phyloP scores from a whole-genome alignment of 495 filamentous ascomycete species.

The Aspergillus campestris region DNA sequence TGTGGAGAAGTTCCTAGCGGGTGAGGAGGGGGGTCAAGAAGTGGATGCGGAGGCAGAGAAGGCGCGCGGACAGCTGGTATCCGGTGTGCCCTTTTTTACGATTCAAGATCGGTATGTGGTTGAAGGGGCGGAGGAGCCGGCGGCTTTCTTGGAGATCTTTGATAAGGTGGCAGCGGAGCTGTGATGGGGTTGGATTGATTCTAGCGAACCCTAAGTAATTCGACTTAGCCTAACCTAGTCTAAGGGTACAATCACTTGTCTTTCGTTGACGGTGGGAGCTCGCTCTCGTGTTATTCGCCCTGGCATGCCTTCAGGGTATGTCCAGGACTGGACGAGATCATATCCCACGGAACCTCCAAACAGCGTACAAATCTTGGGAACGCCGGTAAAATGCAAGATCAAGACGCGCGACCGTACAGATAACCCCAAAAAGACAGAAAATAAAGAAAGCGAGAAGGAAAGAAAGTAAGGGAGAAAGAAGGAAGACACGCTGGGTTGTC shows the following conservation, averaged over 20 bases:
- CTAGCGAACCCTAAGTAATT: too few species aligned
- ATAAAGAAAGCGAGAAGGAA: slow-evolving; percentile 6
- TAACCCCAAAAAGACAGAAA: slow-evolving; percentile 1
- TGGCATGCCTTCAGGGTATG: neutral
- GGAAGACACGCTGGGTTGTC: neutral
- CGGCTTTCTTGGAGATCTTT: slow-evolving; percentile 50
- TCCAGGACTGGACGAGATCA: too few species aligned
- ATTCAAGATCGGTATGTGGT: slow-evolving; percentile 56
- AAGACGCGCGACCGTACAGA: neutral
- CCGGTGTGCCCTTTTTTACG: slow-evolving; percentile 68
- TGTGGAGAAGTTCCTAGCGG: slow-evolving; percentile 52
- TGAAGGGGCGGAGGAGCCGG: slow-evolving; percentile 55
- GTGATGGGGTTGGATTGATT: neutral
- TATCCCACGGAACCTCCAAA: too few species aligned
- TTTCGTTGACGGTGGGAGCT: too few species aligned
- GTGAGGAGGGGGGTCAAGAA: slow-evolving; percentile 53
- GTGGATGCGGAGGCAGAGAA: slow-evolving; percentile 62
- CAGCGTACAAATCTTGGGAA: too few species aligned
- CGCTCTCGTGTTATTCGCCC: neutral
- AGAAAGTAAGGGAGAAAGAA: neutral
- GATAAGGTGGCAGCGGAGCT: slow-evolving; percentile 34
- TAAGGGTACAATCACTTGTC: too few species aligned
- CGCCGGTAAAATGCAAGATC: neutral
- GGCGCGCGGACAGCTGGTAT: slow-evolving; percentile 50
- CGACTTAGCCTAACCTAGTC: too few species aligned